Evolutionary conservation across 2,329 filamentous ascomycete genomes (phyloP).

Genomic region (Colletotrichum spinosum): DNA sequence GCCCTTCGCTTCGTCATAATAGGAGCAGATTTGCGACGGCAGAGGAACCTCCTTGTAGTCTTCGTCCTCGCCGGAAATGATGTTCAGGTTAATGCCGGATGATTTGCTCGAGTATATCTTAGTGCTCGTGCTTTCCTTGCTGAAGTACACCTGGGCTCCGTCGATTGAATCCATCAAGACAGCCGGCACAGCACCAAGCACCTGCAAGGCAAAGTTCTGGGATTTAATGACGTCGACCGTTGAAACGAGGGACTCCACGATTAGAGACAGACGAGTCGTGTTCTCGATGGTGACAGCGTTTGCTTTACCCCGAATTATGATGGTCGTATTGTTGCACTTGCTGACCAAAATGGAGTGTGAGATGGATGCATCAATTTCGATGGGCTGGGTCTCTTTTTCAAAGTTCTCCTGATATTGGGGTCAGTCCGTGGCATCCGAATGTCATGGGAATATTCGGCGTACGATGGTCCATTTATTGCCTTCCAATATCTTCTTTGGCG

Average conservation of each 20-base stretch:
- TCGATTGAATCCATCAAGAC: constrained; percentile 94
- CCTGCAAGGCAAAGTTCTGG: constrained; percentile 92
- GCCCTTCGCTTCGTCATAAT: constrained; percentile 76
- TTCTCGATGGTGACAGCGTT: constrained; percentile 98
- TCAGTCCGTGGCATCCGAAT: constrained; percentile 25
- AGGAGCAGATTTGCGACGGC: constrained; percentile 88
- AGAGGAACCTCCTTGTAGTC: constrained; percentile 90
- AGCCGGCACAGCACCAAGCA: constrained; percentile 86
- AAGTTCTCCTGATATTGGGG: constrained; percentile 80
- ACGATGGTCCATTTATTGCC: constrained; percentile 95
- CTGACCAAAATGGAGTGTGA: constrained; percentile 92
- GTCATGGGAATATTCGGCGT: constrained; percentile 45
- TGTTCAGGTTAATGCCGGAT: constrained; percentile 86
- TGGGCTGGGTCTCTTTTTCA: constrained; percentile 77
- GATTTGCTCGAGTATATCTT: constrained; percentile 94
- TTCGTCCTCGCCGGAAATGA: constrained; percentile 76
- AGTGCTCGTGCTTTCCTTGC: constrained; percentile 80
- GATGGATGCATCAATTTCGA: constrained; percentile 85
- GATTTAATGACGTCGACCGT: constrained; percentile 96
- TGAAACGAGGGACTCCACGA: constrained; percentile 90
- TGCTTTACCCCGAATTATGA: constrained; percentile 91
- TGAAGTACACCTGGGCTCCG: constrained; percentile 87
- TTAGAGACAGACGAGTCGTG: constrained; percentile 82
- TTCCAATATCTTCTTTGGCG: constrained; percentile 80
- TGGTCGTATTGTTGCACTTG: constrained; percentile 89